These are phyloP conservation scores for Butyriboletus appendiculatus DNA, from an alignment of 1,284 basidiomycete species.

Conservation along the genomic window DNA sequence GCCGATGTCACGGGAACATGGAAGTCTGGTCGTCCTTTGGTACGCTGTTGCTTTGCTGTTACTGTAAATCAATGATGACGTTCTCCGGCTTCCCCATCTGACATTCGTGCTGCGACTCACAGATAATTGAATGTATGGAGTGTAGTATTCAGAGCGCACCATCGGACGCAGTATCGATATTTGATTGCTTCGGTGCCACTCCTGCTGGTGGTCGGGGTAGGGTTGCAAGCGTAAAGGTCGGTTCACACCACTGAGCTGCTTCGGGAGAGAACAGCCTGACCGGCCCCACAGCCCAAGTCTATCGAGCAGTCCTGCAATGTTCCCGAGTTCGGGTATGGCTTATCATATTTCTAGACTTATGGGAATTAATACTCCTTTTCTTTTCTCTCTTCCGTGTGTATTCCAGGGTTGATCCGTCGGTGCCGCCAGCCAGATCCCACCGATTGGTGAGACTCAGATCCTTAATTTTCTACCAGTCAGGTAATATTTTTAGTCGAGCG, in stretches of 20 bases:
- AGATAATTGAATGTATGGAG: neutral
- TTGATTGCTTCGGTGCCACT: neutral
- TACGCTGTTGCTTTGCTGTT: neutral
- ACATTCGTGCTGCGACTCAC: neutral
- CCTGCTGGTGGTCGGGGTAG: neutral
- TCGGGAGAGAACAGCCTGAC: no score
- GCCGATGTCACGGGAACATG: neutral
- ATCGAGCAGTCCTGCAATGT: neutral
- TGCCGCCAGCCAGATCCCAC: neutral
- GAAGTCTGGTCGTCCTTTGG: neutral
- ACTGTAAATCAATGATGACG: neutral
- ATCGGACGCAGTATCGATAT: neutral
- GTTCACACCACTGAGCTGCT: neutral
- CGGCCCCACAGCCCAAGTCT: neutral
- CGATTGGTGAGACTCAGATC: neutral
- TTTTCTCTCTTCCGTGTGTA: neutral
- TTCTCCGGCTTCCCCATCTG: neutral
- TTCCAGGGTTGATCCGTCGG: neutral
- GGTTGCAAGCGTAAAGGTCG: neutral
- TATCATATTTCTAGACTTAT: neutral
- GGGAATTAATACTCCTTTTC: neutral
- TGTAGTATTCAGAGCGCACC: neutral
- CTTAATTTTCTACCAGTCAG: no score
- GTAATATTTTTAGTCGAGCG: neutral
- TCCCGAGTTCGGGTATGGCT: neutral